Base-by-base conservation (phyloP, 2,329 filamentous ascomycete species). In the Penicillium nordicum region DNA sequence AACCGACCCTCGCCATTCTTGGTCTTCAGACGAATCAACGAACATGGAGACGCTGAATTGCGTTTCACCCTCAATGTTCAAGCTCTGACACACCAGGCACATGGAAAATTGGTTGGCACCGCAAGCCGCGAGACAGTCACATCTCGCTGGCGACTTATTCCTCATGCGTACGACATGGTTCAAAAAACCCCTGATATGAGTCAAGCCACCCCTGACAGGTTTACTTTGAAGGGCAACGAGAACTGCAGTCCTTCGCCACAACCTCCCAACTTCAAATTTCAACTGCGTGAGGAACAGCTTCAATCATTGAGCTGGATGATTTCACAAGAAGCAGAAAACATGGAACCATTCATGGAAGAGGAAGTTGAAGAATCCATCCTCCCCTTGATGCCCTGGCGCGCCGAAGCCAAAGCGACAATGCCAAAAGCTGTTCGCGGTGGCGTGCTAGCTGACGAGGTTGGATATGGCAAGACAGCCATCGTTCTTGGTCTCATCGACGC, bases 401-500 rank as follows among this genome's bases (percentile, higher is more conserved):
- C 79, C 2, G 85, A 87, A 66, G 84, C n/a, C 63, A 77, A 57
- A 67, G 74, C 36, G 25, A 68, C n/a, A 47, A 75, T 50, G 36
- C 57, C 32, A 59, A 68, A 65, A 36, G 53, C 58, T 11, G 60
- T 86, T 40, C 79, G 78, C 18, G 86, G 86, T 12, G 86, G 86
- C 5, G 77, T 88, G 18, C 74, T 88, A 34, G 85, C 85, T 2
- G 84, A 88, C 63, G 78, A 83, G 43, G 84, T 87, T 34, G 85
- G 84, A 0, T 88, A 86, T 64, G 87, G 87, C 0, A 89, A 89
- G 64, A 89, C 86, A 0, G 80, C 84, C 1, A 80, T 82, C 0
- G 80, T 79, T 2, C 74, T 88, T 12, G 84, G 78, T 0, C 69
- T 88, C 9, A 79, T 87, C 30, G 75, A 82, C 36, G 69, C 72